phyloP scores from a whole-genome alignment of 345 rosid species.

The Raphanus sativus region DNA sequence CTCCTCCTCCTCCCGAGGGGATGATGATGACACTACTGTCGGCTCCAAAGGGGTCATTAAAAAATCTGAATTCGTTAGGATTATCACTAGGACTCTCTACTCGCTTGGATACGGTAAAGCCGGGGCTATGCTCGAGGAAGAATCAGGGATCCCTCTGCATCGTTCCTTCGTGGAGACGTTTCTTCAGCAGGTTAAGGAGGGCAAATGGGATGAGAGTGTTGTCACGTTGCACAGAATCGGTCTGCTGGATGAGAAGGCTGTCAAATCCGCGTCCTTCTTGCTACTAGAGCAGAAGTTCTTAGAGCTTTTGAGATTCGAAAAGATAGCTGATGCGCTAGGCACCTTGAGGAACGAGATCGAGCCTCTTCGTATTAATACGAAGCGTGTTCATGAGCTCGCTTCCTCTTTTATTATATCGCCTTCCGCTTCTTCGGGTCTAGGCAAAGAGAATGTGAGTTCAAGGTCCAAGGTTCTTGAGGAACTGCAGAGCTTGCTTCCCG shows the following conservation, averaged over 20 bases:
- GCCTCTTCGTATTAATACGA: constrained; percentile 54
- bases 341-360: constrained; percentile 63
- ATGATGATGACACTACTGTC: constrained; percentile 43
- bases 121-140: constrained; percentile 67
- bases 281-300: constrained; percentile 67
- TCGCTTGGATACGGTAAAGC: constrained; percentile 69
- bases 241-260: constrained; percentile 50
- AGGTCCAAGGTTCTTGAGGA: constrained; percentile 55
- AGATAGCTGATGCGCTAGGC: constrained; percentile 49
- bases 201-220: constrained; percentile 68
- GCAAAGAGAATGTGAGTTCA: constrained; percentile 38
- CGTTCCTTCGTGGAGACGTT: constrained; percentile 49
- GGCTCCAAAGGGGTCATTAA: constrained; percentile 64
- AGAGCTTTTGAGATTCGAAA: constrained; percentile 49
- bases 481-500: constrained; percentile 63
- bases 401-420: constrained; percentile 50
- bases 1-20: constrained; percentile 61
- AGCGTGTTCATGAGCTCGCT: constrained; percentile 60
- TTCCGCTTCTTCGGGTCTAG: constrained; percentile 37
- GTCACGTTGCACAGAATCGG: constrained; percentile 53
- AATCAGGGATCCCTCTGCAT: constrained; percentile 61
- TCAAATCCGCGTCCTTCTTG: constrained; percentile 61
- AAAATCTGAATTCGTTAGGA: constrained; percentile 57
- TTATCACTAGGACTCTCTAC: constrained; percentile 61
- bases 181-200: constrained; percentile 57